These are phyloP conservation scores for Hirschioporus abietinus DNA, from an alignment of 768 basidiomycete species.

Conservation along the genomic window DNA sequence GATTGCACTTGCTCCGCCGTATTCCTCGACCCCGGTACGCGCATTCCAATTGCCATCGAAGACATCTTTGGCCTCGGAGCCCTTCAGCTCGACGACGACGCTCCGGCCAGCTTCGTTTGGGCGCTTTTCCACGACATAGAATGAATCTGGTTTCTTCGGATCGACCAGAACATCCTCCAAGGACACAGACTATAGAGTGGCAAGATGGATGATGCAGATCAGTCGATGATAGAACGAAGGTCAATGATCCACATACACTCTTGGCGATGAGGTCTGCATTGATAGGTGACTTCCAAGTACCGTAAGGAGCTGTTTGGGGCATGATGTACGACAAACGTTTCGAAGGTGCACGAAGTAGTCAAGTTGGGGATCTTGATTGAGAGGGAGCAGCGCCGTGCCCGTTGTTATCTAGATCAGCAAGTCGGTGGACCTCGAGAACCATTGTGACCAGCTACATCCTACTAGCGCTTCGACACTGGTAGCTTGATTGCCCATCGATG, in stretches of 20 bases:
- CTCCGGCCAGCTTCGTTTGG: constrained; percentile 50
- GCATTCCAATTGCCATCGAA: constrained; percentile 51
- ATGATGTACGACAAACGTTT: background rate
- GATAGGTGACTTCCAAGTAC: constrained; percentile 58
- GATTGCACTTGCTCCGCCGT: constrained; percentile 60
- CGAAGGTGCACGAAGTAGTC: background rate
- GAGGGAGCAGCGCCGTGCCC: background rate
- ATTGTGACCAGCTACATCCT: background rate
- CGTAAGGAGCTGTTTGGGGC: constrained; percentile 42
- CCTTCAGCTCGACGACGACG: constrained; percentile 42
- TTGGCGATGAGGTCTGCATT: constrained; percentile 46
- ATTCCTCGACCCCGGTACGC: constrained; percentile 59
- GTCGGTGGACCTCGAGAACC: background rate
- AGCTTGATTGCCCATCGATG: background rate
- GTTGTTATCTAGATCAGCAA: background rate
- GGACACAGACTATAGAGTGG: constrained; percentile 21
- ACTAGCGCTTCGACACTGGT: background rate
- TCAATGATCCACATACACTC: constrained; percentile 26
- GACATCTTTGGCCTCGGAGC: constrained; percentile 43
- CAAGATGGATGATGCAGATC: background rate
- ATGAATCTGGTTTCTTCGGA: constrained; percentile 27
- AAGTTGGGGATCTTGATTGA: background rate
- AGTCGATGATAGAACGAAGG: constrained; percentile 9
- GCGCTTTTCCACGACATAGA: constrained; percentile 57
- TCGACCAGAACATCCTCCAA: constrained; percentile 50